phyloP scores from a whole-genome alignment of 106 monocot genomes.

The Dioscorea alata region DNA sequence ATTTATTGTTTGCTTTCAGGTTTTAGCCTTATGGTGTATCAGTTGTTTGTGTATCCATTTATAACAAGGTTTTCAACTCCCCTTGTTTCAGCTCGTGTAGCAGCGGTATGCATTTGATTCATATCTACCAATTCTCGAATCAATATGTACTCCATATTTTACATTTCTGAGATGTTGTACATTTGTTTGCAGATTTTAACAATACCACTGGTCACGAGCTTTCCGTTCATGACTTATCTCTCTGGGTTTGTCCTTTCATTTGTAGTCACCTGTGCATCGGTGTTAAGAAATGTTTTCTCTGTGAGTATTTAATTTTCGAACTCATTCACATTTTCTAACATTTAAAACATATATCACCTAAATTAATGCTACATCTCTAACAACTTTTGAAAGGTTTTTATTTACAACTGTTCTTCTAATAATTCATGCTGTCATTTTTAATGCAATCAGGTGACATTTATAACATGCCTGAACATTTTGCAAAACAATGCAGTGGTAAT shows the following conservation, averaged over 20 bases:
- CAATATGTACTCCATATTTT: too few relatives aligned
- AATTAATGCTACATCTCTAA: neutral
- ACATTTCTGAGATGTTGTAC: neutral
- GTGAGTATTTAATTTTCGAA: slow-evolving; percentile 11
- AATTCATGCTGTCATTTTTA: neutral
- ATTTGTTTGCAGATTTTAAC: slow-evolving; percentile 4
- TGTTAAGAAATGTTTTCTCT: slow-evolving; percentile 3
- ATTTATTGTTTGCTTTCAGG: slow-evolving; percentile 15
- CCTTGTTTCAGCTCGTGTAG: slow-evolving; percentile 25
- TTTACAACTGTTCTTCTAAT: neutral
- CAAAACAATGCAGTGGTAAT: slow-evolving; percentile 36
- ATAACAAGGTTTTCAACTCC: slow-evolving; percentile 24
- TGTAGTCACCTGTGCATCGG: slow-evolving; percentile 8
- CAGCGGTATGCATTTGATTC: slow-evolving; percentile 16
- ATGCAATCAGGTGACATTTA: slow-evolving; percentile 14
- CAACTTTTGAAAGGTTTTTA: neutral
- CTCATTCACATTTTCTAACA: neutral
- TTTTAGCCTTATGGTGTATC: slow-evolving; percentile 43
- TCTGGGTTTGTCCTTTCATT: slow-evolving; percentile 5
- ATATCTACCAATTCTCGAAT: too few relatives aligned
- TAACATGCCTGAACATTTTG: slow-evolving; percentile 16
- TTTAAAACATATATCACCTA: neutral
- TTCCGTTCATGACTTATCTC: slow-evolving; percentile 8
- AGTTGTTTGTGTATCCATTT: slow-evolving; percentile 35
- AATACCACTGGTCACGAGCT: slow-evolving; percentile 5